Evolutionary conservation across 2,329 filamentous ascomycete genomes (phyloP).

Genomic region (Fusarium lateritium): DNA sequence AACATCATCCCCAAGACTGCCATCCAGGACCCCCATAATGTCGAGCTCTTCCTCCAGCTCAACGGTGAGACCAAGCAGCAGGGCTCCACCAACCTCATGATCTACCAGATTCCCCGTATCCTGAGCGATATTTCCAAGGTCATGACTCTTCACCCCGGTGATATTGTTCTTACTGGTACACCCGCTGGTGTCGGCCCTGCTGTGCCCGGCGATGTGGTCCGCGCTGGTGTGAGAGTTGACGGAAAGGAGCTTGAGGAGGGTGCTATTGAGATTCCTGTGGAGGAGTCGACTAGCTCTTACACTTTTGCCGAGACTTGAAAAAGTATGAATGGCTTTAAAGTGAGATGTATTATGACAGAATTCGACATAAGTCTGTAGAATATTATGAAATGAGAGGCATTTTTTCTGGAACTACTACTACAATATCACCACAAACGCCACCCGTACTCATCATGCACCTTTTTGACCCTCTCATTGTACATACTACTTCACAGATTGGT

Average conservation of each 20-base stretch:
- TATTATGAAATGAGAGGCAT: slow-evolving; percentile 16
- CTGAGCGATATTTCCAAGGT: slow-evolving; percentile 93
- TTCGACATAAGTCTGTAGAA: slow-evolving; percentile 21
- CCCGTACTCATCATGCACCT: slow-evolving; percentile 5
- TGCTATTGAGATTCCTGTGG: slow-evolving; percentile 85
- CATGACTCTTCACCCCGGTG: slow-evolving; percentile 93
- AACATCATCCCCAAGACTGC: slow-evolving; percentile 82
- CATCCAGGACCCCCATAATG: slow-evolving; percentile 89
- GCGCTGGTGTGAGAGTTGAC: slow-evolving; percentile 82
- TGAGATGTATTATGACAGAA: slow-evolving; percentile 4
- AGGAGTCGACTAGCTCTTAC: slow-evolving; percentile 84
- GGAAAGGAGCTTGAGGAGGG: slow-evolving; percentile 90
- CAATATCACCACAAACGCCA: slow-evolving; percentile 3
- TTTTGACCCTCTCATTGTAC: slow-evolving; percentile 2
- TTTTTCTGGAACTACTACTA: slow-evolving; percentile 9
- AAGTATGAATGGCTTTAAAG: slow-evolving; percentile 21
- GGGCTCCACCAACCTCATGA: slow-evolving; percentile 94
- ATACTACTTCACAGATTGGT: background rate
- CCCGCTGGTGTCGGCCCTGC: slow-evolving; percentile 95
- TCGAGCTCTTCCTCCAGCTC: slow-evolving; percentile 87
- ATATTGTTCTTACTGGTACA: slow-evolving; percentile 96
- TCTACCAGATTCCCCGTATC: slow-evolving; percentile 90
- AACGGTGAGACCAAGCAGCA: slow-evolving; percentile 84
- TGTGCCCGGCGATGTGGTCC: slow-evolving; percentile 88
- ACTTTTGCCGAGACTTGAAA: slow-evolving; percentile 79